Evolutionary conservation across 768 basidiomycete species (phyloP).

Genomic region (Galerina marginata): DNA sequence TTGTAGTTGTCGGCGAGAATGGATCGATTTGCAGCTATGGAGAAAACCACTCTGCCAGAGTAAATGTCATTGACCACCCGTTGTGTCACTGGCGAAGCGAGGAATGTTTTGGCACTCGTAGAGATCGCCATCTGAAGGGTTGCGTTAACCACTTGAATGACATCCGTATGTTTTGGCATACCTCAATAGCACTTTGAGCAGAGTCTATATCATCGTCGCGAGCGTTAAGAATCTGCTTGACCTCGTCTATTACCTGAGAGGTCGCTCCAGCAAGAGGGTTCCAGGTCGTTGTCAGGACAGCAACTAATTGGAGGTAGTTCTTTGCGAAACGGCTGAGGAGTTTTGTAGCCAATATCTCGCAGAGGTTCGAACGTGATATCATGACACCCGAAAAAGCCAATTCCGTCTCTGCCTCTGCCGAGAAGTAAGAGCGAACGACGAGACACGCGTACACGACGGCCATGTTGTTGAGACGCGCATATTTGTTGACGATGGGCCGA

Average conservation of each 20-base stretch:
- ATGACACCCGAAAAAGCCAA: slow-evolving; percentile 81
- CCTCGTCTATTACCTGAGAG: slow-evolving; percentile 65
- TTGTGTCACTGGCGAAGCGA: slow-evolving; percentile 84
- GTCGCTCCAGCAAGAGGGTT: slow-evolving; percentile 84
- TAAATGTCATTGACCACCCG: slow-evolving; percentile 89
- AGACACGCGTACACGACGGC: slow-evolving; percentile 79
- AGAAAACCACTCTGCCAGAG: slow-evolving; percentile 76
- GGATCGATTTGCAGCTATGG: slow-evolving; percentile 64
- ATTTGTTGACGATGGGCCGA: slow-evolving; percentile 78
- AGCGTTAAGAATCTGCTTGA: slow-evolving; percentile 62
- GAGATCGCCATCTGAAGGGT: slow-evolving; percentile 80
- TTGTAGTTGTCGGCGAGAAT: slow-evolving; percentile 93
- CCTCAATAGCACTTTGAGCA: slow-evolving; percentile 86
- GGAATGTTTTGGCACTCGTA: slow-evolving; percentile 82
- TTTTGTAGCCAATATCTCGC: slow-evolving; percentile 91
- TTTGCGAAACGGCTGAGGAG: slow-evolving; percentile 76
- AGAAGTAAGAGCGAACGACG: slow-evolving; percentile 80
- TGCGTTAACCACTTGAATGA: not conserved
- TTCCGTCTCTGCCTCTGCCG: slow-evolving; percentile 68
- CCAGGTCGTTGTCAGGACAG: slow-evolving; percentile 83
- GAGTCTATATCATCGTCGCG: slow-evolving; percentile 68
- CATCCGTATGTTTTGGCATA: slow-evolving; percentile 37
- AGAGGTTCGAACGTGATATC: slow-evolving; percentile 69
- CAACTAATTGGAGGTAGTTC: slow-evolving; percentile 76
- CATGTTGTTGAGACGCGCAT: slow-evolving; percentile 77